phyloP scores from a whole-genome alignment of 1,284 basidiomycete species.

The Clitocybe nebularis region DNA sequence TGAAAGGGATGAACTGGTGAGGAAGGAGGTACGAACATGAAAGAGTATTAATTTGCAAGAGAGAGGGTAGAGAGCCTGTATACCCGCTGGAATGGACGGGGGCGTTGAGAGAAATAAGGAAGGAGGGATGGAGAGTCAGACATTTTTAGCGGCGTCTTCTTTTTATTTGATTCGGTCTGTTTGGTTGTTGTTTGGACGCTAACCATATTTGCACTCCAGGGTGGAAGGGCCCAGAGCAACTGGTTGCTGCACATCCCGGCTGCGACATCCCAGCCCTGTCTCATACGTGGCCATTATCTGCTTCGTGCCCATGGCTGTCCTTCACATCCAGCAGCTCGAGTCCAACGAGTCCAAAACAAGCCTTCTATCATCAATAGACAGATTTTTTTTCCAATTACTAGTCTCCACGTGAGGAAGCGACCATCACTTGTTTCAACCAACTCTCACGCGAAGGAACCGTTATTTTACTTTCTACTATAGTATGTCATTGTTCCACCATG shows the following conservation, averaged over 20 bases:
- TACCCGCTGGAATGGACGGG: constrained; percentile 39
- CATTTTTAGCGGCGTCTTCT: constrained; percentile 32
- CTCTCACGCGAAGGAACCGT: too few relatives aligned
- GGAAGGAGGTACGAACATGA: constrained; percentile 31
- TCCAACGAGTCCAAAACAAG: too few relatives aligned
- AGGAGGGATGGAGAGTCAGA: constrained; percentile 37
- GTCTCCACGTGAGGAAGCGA: too few relatives aligned
- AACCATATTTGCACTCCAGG: constrained; percentile 30
- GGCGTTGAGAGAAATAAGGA: constrained; percentile 52
- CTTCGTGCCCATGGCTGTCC: constrained; percentile 8
- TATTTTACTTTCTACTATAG: too few relatives aligned
- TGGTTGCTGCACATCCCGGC: too few relatives aligned
- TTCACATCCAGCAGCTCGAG: too few relatives aligned
- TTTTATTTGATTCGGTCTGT: constrained; percentile 40
- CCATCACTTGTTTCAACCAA: too few relatives aligned
- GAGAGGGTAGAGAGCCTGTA: constrained; percentile 47
- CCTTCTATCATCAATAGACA: too few relatives aligned
- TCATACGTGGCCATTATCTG: background rate
- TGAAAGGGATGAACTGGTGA: constrained; percentile 18
- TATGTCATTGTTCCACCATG: background rate
- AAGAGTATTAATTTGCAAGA: constrained; percentile 44
- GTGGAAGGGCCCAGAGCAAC: constrained; percentile 18
- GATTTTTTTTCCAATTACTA: too few relatives aligned
- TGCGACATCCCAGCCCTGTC: too few relatives aligned
- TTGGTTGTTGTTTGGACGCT: constrained; percentile 37